phyloP scores from a whole-genome alignment of 768 basidiomycete genomes.

The Podaxis sp. region DNA sequence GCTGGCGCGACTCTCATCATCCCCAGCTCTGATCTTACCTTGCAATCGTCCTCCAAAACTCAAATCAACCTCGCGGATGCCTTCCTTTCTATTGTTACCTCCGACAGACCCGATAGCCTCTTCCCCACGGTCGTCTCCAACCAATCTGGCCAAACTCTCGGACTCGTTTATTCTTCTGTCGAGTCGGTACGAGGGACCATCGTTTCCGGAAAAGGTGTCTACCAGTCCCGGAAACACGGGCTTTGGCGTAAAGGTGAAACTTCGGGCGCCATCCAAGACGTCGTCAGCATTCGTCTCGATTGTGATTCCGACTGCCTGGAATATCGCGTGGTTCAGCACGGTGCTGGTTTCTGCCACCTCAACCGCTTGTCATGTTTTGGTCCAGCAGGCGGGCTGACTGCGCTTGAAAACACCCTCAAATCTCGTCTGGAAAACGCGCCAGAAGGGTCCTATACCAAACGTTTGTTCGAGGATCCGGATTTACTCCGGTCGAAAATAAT shows the following conservation, averaged over 20 bases:
- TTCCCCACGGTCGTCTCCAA: conserved; percentile 92
- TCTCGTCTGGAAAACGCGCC: conserved; percentile 76
- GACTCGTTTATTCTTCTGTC: conserved; percentile 92
- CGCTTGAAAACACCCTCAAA: conserved; percentile 76
- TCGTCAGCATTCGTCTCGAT: conserved; percentile 80
- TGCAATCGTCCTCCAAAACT: conserved; percentile 47
- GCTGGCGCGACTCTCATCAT: conserved; percentile 69
- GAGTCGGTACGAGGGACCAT: conserved; percentile 88
- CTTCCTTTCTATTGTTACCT: conserved; percentile 78
- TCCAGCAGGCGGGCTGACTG: conserved; percentile 71
- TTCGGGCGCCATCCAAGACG: conserved; percentile 88
- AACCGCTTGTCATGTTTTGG: conserved; percentile 88
- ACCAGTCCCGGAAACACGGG: conserved; percentile 95
- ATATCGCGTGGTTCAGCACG: conserved; percentile 87
- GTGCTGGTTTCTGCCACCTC: conserved; percentile 93
- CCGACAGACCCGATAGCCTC: conserved; percentile 89
- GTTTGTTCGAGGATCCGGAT: conserved; percentile 78
- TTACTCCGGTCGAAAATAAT: conserved; percentile 93
- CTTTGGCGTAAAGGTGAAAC: conserved; percentile 98
- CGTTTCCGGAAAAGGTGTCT: conserved; percentile 85
- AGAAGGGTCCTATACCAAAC: conserved; percentile 87
- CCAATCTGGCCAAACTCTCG: conserved; percentile 74
- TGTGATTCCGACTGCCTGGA: conserved; percentile 94
- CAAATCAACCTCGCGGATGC: conserved; percentile 79
- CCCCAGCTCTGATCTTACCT: conserved; percentile 68